These are phyloP conservation scores for Jamesozyma piceae DNA, from an alignment of 805 yeast species.

Conservation along the genomic window DNA sequence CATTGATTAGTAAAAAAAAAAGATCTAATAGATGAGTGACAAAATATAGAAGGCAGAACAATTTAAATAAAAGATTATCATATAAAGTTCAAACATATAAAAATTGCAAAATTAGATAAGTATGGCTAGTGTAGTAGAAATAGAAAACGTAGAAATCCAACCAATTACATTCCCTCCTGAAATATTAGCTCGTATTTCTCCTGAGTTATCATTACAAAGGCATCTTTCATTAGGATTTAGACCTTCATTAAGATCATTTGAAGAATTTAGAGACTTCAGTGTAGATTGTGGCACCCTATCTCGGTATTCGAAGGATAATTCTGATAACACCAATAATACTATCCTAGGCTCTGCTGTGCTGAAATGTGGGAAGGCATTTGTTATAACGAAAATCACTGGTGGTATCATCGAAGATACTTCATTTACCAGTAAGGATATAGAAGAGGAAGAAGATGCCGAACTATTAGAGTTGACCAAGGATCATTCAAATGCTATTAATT, in stretches of 20 bases:
- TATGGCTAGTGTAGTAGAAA: conserved; percentile 11
- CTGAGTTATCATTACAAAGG: conserved; percentile 72
- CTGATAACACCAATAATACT: conserved; percentile 11
- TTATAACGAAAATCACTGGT: conserved; percentile 62
- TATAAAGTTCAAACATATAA: no score
- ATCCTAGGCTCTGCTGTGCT: conserved; percentile 61
- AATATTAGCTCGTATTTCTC: conserved; percentile 74
- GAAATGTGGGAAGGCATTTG: conserved; percentile 62
- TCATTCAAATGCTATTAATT: conserved; percentile 23
- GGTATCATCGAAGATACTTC: conserved; percentile 50
- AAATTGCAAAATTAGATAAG: neutral
- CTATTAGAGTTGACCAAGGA: conserved; percentile 14
- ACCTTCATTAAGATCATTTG: conserved; percentile 61
- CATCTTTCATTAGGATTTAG: conserved; percentile 68
- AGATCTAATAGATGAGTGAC: no score
- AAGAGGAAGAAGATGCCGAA: conserved; percentile 24
- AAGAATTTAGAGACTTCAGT: conserved; percentile 58
- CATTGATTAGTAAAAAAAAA: no score
- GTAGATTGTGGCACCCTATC: conserved; percentile 34
- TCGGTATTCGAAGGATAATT: conserved; percentile 29
- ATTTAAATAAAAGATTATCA: no score
- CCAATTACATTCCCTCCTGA: conserved; percentile 69
- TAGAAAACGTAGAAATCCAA: conserved; percentile 22
- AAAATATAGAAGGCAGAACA: no score
- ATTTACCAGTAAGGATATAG: conserved; percentile 36